phyloP scores from a whole-genome alignment of 345 rosid genomes.

The Eucalyptus cloeziana region DNA sequence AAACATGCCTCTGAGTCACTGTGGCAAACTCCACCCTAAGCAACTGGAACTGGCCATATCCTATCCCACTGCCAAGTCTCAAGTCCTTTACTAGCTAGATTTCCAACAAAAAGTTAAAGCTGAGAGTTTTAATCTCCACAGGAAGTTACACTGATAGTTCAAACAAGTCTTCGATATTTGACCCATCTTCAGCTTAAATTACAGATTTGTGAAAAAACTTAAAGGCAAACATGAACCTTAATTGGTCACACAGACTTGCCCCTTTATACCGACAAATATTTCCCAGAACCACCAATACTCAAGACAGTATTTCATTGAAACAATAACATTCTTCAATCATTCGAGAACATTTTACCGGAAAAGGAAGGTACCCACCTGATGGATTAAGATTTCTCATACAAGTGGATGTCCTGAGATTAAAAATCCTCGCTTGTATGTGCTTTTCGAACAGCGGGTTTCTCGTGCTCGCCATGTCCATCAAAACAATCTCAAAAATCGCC shows the following conservation, averaged over 20 bases:
- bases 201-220: not conserved
- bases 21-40: not conserved
- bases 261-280: not conserved
- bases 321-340: not conserved
- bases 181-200: not conserved
- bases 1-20: not conserved
- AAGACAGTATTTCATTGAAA: not conserved
- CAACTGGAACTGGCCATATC: not conserved
- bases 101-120: not conserved
- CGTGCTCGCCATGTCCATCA: conserved; percentile 81
- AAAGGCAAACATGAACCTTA: not conserved
- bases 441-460: conserved; percentile 71
- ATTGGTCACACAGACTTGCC: not conserved
- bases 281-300: not conserved
- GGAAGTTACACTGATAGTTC: not conserved
- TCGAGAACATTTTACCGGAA: not conserved
- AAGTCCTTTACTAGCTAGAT: not conserved
- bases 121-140: not conserved
- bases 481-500: conserved; percentile 87
- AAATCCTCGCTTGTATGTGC: conserved; percentile 82
- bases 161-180: not conserved
- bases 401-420: conserved; percentile 60
- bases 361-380: conserved; percentile 38
- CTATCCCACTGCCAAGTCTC: not conserved
- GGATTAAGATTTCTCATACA: conserved; percentile 95